Evolutionary conservation across 2,329 filamentous ascomycete species (phyloP).

Genomic region (Pseudopyricularia javanii): DNA sequence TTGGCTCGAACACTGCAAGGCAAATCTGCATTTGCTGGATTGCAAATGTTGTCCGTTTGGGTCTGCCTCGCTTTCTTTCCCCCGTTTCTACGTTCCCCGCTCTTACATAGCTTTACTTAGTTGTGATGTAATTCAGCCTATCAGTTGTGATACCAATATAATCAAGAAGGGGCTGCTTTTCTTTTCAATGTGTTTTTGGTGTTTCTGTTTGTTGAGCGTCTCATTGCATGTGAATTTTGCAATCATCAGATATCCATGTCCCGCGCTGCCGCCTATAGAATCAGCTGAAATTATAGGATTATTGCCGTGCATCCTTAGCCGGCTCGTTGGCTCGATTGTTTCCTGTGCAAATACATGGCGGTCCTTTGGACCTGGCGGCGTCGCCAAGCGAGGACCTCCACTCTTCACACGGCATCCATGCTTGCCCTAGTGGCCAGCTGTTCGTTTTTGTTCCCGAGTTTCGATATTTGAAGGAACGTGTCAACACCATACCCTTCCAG

Average conservation of each 20-base stretch:
- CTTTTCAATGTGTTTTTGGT: not conserved
- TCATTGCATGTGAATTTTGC: not conserved
- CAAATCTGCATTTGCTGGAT: not conserved
- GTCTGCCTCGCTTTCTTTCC: conserved; percentile 7
- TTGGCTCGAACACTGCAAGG: not conserved
- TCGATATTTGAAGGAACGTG: conserved; percentile 90
- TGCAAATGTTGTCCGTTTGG: not conserved
- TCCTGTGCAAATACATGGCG: no score
- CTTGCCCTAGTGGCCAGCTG: conserved; percentile 68
- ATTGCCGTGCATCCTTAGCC: no score
- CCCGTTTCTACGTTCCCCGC: conserved; percentile 12
- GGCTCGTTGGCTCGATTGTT: no score
- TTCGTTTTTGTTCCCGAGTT: conserved; percentile 96
- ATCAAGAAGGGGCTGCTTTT: conserved; percentile 20
- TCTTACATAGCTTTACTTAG: conserved; percentile 25
- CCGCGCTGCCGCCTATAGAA: no score
- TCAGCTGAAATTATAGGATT: no score
- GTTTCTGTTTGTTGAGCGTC: conserved; percentile 4
- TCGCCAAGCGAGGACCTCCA: not conserved
- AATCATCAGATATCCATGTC: not conserved
- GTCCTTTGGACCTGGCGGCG: no score
- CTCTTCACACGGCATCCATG: conserved; percentile 58
- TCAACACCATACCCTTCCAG: conserved; percentile 93
- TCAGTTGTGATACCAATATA: conserved; percentile 36
- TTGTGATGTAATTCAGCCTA: conserved; percentile 35